Base-by-base conservation (phyloP, 129 eudicot species). In the sunflower (Helianthus annuus) region DNA sequence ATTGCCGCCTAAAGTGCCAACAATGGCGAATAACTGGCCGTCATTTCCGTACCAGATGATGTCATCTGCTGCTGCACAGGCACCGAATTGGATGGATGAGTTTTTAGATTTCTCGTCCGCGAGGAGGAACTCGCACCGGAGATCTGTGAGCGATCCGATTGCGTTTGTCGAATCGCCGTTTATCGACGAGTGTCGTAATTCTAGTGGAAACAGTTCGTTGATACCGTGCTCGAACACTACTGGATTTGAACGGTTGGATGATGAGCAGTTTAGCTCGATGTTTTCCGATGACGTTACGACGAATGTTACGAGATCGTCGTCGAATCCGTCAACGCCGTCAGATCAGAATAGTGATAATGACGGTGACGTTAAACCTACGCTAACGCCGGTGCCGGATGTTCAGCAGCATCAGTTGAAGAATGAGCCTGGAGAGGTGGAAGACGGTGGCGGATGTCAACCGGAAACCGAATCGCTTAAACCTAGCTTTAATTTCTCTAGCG, bases 141-240 rank as follows among this genome's bases (percentile, higher is more conserved):
- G 98, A 68, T 86, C 98, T 0, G 86, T 81, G 8, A 89, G 96
- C 81, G 98, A 92, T 76, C 90, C 98, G 3, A 82, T 92, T n/a
- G 89, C 96, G 32, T 92, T 92, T 80, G 79, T 89, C 4, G 97
- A 91, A 55, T 80, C 81, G 29, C 86, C 83, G 6, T 59, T 78
- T 14, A 63, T 80, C 1, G 82, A 84, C 0, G 85, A 84, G 48
- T 79, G 87, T n/a, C 76, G 77, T 4, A 78, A 60, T 4, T 55
- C 78, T 1, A 68, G 29, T 10, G 65, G 22, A 3, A 32, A 32
- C 22, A 48, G 39, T 45, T 27, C 32, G 32, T 27, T 27, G 32
- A 27, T 27, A 27, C 32, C 32, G 32, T 27, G 32, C 32, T 27
- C 32, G 32, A 76, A 60, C 14, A 68, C 65, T 53, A 36, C 6